Conservation (phyloP, 2,329 filamentous ascomycete species). For the Iodosphaeria phyllophila region DNA sequence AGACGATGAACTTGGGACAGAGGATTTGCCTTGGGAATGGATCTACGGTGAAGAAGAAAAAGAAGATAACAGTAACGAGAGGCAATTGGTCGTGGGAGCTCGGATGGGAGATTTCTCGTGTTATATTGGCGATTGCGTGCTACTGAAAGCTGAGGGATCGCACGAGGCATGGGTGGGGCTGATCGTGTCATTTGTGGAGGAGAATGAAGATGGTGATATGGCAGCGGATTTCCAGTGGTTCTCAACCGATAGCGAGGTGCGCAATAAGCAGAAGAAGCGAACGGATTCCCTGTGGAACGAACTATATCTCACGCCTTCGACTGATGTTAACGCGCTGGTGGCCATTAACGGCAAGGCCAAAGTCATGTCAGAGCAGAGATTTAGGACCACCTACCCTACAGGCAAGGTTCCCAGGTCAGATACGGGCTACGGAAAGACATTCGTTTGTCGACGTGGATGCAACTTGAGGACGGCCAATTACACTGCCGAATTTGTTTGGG, state of each 20-base stretch:
- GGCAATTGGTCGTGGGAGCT: conserved; percentile 50
- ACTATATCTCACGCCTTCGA: conserved; percentile 75
- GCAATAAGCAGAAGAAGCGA: conserved; percentile 66
- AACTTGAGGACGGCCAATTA: conserved; percentile 80
- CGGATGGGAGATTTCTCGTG: conserved; percentile 69
- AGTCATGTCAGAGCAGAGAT: conserved; percentile 55
- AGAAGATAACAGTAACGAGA: conserved; percentile 1
- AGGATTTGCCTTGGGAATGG: conserved; percentile 65
- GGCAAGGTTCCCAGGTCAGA: conserved; percentile 58
- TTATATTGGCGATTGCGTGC: conserved; percentile 61
- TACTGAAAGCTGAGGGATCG: conserved; percentile 72
- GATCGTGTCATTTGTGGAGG: conserved; percentile 63
- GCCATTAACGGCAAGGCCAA: conserved; percentile 83
- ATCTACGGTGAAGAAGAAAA: conserved; percentile 34
- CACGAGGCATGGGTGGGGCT: conserved; percentile 88
- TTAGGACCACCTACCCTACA: conserved; percentile 49
- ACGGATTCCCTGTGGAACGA: conserved; percentile 71
- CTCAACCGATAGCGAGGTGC: conserved; percentile 74
- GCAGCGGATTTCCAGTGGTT: conserved; percentile 92
- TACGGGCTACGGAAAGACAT: conserved; percentile 65
- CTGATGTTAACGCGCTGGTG: conserved; percentile 69
- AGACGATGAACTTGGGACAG: conserved; percentile 65
- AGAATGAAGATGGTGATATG: conserved; percentile 57
- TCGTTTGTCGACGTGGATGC: conserved; percentile 76
- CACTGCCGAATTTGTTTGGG: conserved; percentile 84